Evolutionary conservation across 331 rosid genomes (phyloP).

Genomic region (Stylosanthes scabra): DNA sequence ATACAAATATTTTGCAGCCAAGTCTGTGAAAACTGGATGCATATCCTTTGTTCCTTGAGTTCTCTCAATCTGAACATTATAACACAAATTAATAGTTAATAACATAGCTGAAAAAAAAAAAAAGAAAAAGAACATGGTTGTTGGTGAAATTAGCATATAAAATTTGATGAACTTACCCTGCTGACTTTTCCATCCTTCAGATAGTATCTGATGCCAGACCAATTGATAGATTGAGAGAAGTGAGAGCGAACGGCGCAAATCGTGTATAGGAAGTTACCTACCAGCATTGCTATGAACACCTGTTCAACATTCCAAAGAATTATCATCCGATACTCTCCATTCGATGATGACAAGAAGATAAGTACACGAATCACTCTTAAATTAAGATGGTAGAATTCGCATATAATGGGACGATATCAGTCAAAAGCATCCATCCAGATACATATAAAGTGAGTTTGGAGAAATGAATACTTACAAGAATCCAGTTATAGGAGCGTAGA

Average conservation of each 20-base stretch:
- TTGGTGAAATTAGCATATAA: slow-evolving; percentile 29
- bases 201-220: slow-evolving; percentile 94
- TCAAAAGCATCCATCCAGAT: slow-evolving; percentile 6
- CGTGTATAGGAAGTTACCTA: slow-evolving; percentile 89
- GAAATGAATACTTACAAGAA: slow-evolving; percentile 61
- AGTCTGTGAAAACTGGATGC: slow-evolving; percentile 82
- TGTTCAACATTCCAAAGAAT: slow-evolving; percentile 38
- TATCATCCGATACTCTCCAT: too few species aligned
- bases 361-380: too few species aligned
- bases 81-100: not conserved
- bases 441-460: slow-evolving; percentile 1
- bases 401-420: not conserved
- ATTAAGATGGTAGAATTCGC: too few species aligned
- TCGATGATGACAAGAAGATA: too few species aligned
- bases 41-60: slow-evolving; percentile 57
- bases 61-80: slow-evolving; percentile 79
- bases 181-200: slow-evolving; percentile 84
- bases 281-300: slow-evolving; percentile 93
- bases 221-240: slow-evolving; percentile 86
- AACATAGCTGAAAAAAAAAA: too few species aligned
- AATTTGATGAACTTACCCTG: slow-evolving; percentile 61
- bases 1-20: slow-evolving; percentile 84
- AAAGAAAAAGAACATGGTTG: too few species aligned
- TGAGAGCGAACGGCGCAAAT: slow-evolving; percentile 90
- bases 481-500: slow-evolving; percentile 87